Base-by-base conservation (phyloP, 2,329 filamentous ascomycete species). In the Cercospora sp. region DNA sequence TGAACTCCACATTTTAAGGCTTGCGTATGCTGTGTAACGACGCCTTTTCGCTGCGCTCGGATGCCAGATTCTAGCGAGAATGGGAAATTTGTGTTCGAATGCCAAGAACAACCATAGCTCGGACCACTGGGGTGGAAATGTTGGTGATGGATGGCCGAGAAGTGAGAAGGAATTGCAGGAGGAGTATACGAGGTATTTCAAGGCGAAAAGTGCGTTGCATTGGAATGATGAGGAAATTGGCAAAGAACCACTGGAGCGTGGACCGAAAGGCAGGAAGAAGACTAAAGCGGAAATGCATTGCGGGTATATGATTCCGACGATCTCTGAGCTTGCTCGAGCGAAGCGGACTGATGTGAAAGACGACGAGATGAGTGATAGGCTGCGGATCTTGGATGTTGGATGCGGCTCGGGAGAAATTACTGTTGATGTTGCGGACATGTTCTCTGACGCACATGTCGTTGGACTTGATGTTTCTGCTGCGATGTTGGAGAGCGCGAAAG, bases 341-440 rank as follows among this genome's bases (percentile, higher is more conserved):
- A 71, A 68, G 13, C 72, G 75, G 0, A 69, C 66, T 7, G 5
- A 48, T 18, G 10, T 23, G 18, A 23, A 23, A 9, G 23, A 23
- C 28, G 48, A 53, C 28, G 48, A 8, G 18, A n/a, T 1, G 5
- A 13, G 16, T 1, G 48, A 16, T 5, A 36, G 16, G 7, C 75
- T 81, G 45, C 71, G 59, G 28, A 77, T 82, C 66, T 74, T 82
- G 57, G 78, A 80, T 62, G 71, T 79, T 13, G 78, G 78, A 16
- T 80, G 77, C 68, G 78, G 78, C 42, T 74, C 81, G 48, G 80
- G 80, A n/a, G 65, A 74, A 18, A 75, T 82, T 33, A 80, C 79
- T n/a, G 70, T 77, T 30, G 72, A 76, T 42, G 70, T 82, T 60
- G 76, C 79, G 5, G 12, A 63, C 3, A 63, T 70, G 53, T 69